These are phyloP conservation scores for Monosporascus sp. DNA, from an alignment of 2,329 filamentous ascomycete species.

Conservation along the genomic window DNA sequence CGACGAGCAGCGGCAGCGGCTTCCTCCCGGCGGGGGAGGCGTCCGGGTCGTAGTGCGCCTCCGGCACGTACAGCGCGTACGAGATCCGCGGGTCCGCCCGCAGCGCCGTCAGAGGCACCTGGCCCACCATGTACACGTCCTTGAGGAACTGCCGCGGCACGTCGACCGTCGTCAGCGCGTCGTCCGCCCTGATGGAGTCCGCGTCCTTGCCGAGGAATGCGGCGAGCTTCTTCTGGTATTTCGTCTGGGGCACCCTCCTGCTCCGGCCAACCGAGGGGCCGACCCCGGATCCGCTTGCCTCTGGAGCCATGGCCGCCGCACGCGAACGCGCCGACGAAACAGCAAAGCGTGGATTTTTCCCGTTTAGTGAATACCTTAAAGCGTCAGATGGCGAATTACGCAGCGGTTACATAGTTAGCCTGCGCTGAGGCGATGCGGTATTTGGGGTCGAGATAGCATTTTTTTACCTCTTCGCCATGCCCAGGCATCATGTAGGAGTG, in stretches of 20 bases:
- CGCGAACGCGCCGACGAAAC: too few species aligned
- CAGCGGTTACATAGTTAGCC: not conserved
- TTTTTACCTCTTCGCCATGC: not conserved
- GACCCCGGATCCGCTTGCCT: too few species aligned
- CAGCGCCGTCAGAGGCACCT: conserved; percentile 17
- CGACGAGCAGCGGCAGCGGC: conserved; percentile 24
- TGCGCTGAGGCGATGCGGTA: not conserved
- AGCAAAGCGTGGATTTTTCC: too few species aligned
- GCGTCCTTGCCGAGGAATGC: not conserved
- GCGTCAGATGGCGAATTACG: too few species aligned
- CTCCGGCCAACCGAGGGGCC: too few species aligned
- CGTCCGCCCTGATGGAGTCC: conserved; percentile 3
- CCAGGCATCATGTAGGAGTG: conserved; percentile 4
- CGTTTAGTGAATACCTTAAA: too few species aligned
- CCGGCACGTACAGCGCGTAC: conserved; percentile 23
- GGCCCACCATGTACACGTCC: conserved; percentile 19
- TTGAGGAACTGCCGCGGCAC: conserved; percentile 22
- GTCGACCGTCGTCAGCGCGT: conserved; percentile 10
- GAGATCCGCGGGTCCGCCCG: conserved; percentile 22
- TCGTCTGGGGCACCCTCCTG: not conserved
- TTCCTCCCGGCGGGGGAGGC: conserved; percentile 5
- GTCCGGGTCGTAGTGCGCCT: conserved; percentile 13
- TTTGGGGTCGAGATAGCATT: too few species aligned
- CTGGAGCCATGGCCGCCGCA: too few species aligned
- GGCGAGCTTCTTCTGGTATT: not conserved